Conservation (phyloP, 441 rosid genomes). For the Gossypium davidsonii region DNA sequence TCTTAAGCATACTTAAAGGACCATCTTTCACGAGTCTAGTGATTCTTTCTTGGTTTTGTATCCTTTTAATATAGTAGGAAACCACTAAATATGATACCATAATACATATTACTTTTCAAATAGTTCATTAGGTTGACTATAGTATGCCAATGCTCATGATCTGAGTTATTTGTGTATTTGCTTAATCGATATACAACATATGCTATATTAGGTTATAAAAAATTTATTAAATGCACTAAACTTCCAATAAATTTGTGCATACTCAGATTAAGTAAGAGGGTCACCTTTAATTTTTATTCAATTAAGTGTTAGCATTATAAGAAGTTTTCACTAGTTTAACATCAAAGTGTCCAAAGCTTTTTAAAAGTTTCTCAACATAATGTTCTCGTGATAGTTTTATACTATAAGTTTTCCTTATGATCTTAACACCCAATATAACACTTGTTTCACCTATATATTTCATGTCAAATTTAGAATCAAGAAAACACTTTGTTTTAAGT, state of each 20-base stretch:
- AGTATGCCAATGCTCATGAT: neutral
- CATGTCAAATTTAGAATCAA: neutral
- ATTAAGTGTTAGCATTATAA: neutral
- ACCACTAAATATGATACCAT: neutral
- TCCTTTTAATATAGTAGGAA: neutral
- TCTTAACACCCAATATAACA: neutral
- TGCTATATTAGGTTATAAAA: neutral
- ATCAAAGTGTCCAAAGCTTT: neutral
- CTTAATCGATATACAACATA: neutral
- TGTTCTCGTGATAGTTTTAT: neutral
- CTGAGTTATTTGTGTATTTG: neutral
- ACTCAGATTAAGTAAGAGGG: neutral
- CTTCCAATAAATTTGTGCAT: neutral
- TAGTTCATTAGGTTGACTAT: neutral
- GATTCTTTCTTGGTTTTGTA: too few species aligned
- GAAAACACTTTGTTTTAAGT: too few species aligned
- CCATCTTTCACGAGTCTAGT: too few species aligned
- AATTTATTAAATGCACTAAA: neutral
- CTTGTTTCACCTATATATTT: neutral
- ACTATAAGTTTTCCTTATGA: neutral
- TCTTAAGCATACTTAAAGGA: too few species aligned
- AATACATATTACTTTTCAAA: neutral
- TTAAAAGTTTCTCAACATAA: neutral
- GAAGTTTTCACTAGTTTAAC: neutral
- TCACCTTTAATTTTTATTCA: neutral